Percentiles rank a stretch among this genome's conserved stretches.
Conservation (phyloP, 2,329 filamentous ascomycete genomes). For the Xylariaceae sp. region DNA sequence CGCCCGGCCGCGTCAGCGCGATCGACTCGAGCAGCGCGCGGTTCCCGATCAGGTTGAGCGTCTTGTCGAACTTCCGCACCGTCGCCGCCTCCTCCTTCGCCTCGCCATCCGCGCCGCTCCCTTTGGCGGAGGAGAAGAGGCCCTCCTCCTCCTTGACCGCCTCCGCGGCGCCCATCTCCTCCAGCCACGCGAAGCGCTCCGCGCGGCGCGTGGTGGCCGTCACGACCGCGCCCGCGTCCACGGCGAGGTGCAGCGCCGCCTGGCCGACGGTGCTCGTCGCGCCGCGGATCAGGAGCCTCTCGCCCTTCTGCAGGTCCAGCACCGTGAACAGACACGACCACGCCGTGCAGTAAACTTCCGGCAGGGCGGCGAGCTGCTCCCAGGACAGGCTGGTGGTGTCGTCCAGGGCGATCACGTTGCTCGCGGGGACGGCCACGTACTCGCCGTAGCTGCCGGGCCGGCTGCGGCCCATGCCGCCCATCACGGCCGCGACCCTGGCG, state of each 20-base stretch:
- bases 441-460: conserved; percentile 48
- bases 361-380: conserved; percentile 48
- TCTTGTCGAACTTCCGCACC: conserved; percentile 42
- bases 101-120: too few species aligned
- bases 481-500: conserved; percentile 44
- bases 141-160: conserved; percentile 12
- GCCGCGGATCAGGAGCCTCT: conserved; percentile 48
- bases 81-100: background rate
- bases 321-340: conserved; percentile 47
- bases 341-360: conserved; percentile 48
- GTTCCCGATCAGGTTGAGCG: conserved; percentile 49
- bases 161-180: conserved; percentile 19
- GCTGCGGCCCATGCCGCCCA: conserved; percentile 51
- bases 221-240: conserved; percentile 43
- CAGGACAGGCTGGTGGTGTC: conserved; percentile 42
- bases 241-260: conserved; percentile 42
- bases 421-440: conserved; percentile 42
- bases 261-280: conserved; percentile 49
- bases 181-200: conserved; percentile 31
- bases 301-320: conserved; percentile 42
- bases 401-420: conserved; percentile 43
- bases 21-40: conserved; percentile 47
- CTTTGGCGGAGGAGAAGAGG: too few species aligned
- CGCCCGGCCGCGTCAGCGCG: conserved; percentile 42
- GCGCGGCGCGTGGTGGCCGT: conserved; percentile 46